A percentile compares a stretch with the other conserved stretches of the same genome.
These are phyloP conservation scores for Monilinia polystroma DNA, from an alignment of 2,329 filamentous ascomycete species.

Conservation along the genomic window DNA sequence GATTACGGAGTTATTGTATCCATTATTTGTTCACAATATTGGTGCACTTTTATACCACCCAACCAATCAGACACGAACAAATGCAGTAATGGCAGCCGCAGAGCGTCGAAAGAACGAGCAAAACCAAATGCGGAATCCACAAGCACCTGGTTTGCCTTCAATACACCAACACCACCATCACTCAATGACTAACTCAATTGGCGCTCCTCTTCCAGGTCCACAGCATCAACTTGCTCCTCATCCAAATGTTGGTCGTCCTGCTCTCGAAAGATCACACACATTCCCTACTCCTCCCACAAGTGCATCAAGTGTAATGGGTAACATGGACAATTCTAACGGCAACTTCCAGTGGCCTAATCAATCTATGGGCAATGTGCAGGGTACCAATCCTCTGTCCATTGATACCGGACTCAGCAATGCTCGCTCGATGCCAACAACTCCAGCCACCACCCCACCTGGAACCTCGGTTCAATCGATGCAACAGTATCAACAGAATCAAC, in stretches of 20 bases:
- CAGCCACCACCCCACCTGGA: slow-evolving; percentile 84
- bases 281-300: slow-evolving; percentile 94
- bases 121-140: slow-evolving; percentile 58
- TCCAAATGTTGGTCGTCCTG: slow-evolving; percentile 69
- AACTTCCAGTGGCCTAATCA: slow-evolving; percentile 76
- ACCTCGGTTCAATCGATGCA: slow-evolving; percentile 74
- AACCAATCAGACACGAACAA: slow-evolving; percentile 78
- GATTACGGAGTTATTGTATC: slow-evolving; percentile 93
- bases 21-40: slow-evolving; percentile 96
- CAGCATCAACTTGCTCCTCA: slow-evolving; percentile 62
- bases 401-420: slow-evolving; percentile 76
- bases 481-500: slow-evolving; percentile 66
- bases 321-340: slow-evolving; percentile 69
- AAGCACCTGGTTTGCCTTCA: slow-evolving; percentile 61
- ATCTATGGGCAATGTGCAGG: slow-evolving; percentile 60
- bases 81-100: slow-evolving; percentile 82
- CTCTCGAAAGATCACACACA: slow-evolving; percentile 81
- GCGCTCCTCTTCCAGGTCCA: slow-evolving; percentile 48
- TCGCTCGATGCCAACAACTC: slow-evolving; percentile 86
- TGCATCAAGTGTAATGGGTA: slow-evolving; percentile 76
- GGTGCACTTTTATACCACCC: slow-evolving; percentile 91
- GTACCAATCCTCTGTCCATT: slow-evolving; percentile 72
- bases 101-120: slow-evolving; percentile 74
- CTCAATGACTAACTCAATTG: slow-evolving; percentile 60
- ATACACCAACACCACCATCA: slow-evolving; percentile 66